Evolutionary conservation across 2,329 filamentous ascomycete species (phyloP).

Genomic region (Fusarium nelsonii): DNA sequence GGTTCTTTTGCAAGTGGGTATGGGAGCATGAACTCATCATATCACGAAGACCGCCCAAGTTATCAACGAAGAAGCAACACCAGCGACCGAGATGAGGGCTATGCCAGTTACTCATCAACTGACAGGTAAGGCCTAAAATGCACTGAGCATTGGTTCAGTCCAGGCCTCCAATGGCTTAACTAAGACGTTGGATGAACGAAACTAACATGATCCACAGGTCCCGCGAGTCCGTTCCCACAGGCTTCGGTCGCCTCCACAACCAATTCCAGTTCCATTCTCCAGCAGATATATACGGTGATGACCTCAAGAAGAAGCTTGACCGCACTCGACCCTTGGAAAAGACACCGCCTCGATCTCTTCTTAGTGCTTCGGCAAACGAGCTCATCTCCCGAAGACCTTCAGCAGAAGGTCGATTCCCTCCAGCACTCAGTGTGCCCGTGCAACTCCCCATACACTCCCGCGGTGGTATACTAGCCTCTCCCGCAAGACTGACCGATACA

Average conservation of each 20-base stretch:
- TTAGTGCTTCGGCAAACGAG: conserved; percentile 59
- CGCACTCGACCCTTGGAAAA: conserved; percentile 60
- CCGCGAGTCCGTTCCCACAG: conserved; percentile 56
- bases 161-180: conserved; percentile 3
- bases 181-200: background rate
- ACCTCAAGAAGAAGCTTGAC: conserved; percentile 68
- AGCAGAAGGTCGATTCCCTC: conserved; percentile 57
- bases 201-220: conserved; percentile 51
- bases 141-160: conserved; percentile 1
- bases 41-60: conserved; percentile 52
- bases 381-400: conserved; percentile 53
- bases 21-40: conserved; percentile 56
- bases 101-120: conserved; percentile 58
- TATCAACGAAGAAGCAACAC: conserved; percentile 51
- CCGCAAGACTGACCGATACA: conserved; percentile 59
- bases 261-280: conserved; percentile 62
- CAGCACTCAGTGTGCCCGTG: conserved; percentile 58
- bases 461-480: conserved; percentile 58
- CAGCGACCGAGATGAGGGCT: conserved; percentile 57
- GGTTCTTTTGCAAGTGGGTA: conserved; percentile 56
- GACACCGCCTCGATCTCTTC: conserved; percentile 59
- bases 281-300: conserved; percentile 62
- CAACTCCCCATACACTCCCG: conserved; percentile 59
- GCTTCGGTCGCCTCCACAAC: conserved; percentile 65
- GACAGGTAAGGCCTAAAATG: conserved; percentile 51